Evolutionary conservation across 2,329 filamentous ascomycete species (phyloP), one percentile per base, ranked within the genome.

Genomic region (Daldinia sp.): DNA sequence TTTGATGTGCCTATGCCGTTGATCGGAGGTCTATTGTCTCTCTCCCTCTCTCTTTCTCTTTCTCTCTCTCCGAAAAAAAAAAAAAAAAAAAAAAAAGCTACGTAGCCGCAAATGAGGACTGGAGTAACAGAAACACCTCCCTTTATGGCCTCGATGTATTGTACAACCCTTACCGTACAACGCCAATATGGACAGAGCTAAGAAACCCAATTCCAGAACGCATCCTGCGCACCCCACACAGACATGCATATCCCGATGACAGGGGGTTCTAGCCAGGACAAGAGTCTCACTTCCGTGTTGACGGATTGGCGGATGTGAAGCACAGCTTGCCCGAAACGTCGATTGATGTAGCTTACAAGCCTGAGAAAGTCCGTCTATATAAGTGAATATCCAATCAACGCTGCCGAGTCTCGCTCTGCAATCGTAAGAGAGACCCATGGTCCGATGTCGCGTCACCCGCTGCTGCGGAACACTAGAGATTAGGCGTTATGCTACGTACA

Each of bases 161-260:
- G n/a, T n/a, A n/a, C n/a, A n/a, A n/a, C n/a, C n/a, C n/a, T n/a
- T n/a, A 34, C 41, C 19, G 41, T 41, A 43, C 29, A 11, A 52
- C 9, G 34, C 15, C 35, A 19, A 53, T 34, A 57, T 45, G 37
- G 49, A 55, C 57, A 57, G 32, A 49, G 17, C 41, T 39, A 51
- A 57, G 15, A 32, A 67, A 58, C 53, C 61, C 64, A 32, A 67
- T 65, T 68, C 61, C 58, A 69, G 58, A 63, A 67, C 59, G 41
- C 52, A 70, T 65, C 66, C 69, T 71, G 67, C 68, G 64, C 64
- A 71, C 70, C 68, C 70, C 71, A 71, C 70, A 72, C 61, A 52
- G 37, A 61, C 61, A 53, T 70, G 67, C 70, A 72, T 68, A 63
- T 63, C 64, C 68, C 58, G 66, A 68, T 55, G 59, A 61, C 70